Conservation (phyloP, 441 rosid species). For the Viola pubescens region DNA sequence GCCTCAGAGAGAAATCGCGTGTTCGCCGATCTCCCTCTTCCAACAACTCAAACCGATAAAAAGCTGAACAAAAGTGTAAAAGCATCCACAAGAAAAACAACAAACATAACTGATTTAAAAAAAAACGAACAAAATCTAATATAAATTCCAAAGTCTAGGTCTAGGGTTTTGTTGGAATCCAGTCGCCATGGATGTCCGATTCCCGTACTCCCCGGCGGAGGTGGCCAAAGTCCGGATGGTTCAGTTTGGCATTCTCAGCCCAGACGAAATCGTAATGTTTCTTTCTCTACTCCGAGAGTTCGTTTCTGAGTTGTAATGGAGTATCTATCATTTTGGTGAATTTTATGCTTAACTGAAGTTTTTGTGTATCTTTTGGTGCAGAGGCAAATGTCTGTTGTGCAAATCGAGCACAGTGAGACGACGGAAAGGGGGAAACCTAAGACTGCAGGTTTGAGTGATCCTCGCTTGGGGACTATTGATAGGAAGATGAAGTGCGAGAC, state of each 20-base stretch:
- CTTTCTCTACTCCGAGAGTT: not conserved
- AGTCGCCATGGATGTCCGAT: constrained; percentile 72
- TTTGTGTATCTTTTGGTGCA: constrained; percentile 22
- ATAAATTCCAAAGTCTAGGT: constrained; percentile 5
- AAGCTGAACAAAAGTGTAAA: not conserved
- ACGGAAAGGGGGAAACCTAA: constrained; percentile 95
- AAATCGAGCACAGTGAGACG: constrained; percentile 86
- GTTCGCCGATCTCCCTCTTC: not conserved
- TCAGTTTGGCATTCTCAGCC: constrained; percentile 71
- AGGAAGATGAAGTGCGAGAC: constrained; percentile 92
- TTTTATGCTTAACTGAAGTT: not conserved
- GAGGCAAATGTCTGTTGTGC: constrained; percentile 98
- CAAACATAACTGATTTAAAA: not conserved
- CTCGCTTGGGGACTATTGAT: constrained; percentile 82
- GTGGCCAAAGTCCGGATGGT: constrained; percentile 82
- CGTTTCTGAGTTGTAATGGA: too few relatives aligned
- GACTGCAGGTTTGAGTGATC: constrained; percentile 76
- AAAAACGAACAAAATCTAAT: not conserved
- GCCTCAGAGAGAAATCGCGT: not conserved
- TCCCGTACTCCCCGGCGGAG: constrained; percentile 92
- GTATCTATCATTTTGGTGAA: not conserved
- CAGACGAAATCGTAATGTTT: constrained; percentile 53
- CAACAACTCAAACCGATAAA: not conserved
- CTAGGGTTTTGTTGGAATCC: constrained; percentile 18
- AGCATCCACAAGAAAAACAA: not conserved